phyloP scores from a whole-genome alignment of 2,329 filamentous ascomycete genomes.

The Massarina eburnea region DNA sequence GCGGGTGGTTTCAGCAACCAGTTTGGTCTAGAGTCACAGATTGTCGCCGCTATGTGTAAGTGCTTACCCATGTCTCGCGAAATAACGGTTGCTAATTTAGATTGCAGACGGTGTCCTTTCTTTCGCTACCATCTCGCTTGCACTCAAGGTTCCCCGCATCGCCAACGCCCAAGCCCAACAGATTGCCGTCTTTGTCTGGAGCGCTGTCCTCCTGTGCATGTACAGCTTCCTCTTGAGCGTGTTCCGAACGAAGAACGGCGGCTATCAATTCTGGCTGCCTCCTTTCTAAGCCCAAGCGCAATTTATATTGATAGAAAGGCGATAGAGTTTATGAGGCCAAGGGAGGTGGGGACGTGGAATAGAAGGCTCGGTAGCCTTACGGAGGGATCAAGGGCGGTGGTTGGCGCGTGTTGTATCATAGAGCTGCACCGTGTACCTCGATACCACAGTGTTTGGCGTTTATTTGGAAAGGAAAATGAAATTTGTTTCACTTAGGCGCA shows the following conservation, averaged over 20 bases:
- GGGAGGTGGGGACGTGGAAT: not conserved
- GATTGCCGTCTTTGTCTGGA: slow-evolving; percentile 79
- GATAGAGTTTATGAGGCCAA: not conserved
- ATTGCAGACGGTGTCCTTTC: slow-evolving; percentile 73
- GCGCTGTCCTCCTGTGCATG: slow-evolving; percentile 71
- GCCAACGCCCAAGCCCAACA: slow-evolving; percentile 75
- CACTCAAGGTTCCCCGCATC: slow-evolving; percentile 89
- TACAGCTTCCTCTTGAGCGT: slow-evolving; percentile 95
- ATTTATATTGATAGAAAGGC: not conserved
- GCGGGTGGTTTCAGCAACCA: slow-evolving; percentile 91
- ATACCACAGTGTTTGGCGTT: not conserved
- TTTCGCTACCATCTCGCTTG: slow-evolving; percentile 88
- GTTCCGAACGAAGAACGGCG: slow-evolving; percentile 91
- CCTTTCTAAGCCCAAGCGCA: slow-evolving; percentile 70
- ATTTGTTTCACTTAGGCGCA: not conserved
- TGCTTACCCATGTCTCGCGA: slow-evolving; percentile 18
- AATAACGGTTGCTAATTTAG: slow-evolving; percentile 9
- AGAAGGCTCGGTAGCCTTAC: not conserved
- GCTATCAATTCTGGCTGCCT: slow-evolving; percentile 91
- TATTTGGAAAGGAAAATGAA: not conserved
- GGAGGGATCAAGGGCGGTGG: not conserved
- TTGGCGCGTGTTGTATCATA: not conserved
- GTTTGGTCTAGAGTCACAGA: slow-evolving; percentile 91
- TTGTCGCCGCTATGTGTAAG: slow-evolving; percentile 91
- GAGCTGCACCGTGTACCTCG: not conserved